A percentile compares a stretch with the other conserved stretches of the same genome.
Conservation (phyloP, 2,329 filamentous ascomycete species). For the Helotiales sp. region DNA sequence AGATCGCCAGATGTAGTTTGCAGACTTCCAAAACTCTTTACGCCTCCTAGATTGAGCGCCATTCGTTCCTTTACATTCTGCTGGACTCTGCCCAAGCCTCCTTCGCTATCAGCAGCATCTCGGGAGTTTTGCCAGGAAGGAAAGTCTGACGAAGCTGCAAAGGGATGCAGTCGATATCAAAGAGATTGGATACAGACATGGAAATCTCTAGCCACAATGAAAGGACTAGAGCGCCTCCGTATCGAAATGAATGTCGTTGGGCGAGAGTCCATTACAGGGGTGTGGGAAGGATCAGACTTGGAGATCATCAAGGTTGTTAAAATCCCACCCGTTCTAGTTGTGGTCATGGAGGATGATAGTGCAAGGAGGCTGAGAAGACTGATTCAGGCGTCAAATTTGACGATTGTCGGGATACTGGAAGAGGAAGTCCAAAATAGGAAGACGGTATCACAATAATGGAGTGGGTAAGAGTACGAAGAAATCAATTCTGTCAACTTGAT, state of each 20-base stretch:
- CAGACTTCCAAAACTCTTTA: slow-evolving; percentile 5
- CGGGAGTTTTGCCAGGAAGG: not conserved
- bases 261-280: not conserved
- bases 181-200: slow-evolving; percentile 11
- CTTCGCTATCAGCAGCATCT: not conserved
- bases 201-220: slow-evolving; percentile 10
- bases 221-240: slow-evolving; percentile 8
- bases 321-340: not conserved
- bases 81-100: slow-evolving; percentile 5
- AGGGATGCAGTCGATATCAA: slow-evolving; percentile 1
- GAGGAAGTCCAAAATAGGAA: not conserved
- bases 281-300: slow-evolving; percentile 11
- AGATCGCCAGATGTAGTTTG: not conserved
- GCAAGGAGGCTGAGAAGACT: not conserved
- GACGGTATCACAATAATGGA: not conserved
- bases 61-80: slow-evolving; percentile 3
- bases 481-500: too few species aligned
- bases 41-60: not conserved
- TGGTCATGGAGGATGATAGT: slow-evolving; percentile 10
- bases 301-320: slow-evolving; percentile 13
- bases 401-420: not conserved
- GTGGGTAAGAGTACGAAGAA: too few species aligned
- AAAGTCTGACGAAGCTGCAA: not conserved
- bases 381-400: not conserved
- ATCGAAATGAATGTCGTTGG: slow-evolving; percentile 10